phyloP scores from a whole-genome alignment of 257 asterid species.

The Capsicum pubescens region DNA sequence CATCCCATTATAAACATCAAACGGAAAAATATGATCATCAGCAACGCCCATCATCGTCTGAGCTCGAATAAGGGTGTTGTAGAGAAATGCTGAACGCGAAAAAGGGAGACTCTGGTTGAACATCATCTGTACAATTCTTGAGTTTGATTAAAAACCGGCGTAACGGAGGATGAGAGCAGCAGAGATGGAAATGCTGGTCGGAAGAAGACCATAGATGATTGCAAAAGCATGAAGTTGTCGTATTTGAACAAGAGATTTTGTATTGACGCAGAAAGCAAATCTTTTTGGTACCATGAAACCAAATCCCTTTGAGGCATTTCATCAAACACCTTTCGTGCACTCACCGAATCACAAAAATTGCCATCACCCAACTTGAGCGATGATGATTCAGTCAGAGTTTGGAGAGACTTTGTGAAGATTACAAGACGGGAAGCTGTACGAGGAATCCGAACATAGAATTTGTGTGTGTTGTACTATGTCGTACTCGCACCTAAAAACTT shows the following conservation, averaged over 20 bases:
- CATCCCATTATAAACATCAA: slow-evolving; percentile 58
- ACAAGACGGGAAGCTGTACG: too few relatives aligned
- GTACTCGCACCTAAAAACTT: too few relatives aligned
- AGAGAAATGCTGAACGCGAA: slow-evolving; percentile 66
- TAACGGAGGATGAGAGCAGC: slow-evolving; percentile 77
- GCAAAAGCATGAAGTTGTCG: slow-evolving; percentile 66
- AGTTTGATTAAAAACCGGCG: slow-evolving; percentile 48
- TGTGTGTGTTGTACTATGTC: too few relatives aligned
- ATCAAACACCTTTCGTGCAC: too few relatives aligned
- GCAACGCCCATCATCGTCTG: slow-evolving; percentile 35
- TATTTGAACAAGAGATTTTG: slow-evolving; percentile 53
- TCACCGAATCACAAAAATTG: too few relatives aligned
- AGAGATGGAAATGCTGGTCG: slow-evolving; percentile 61
- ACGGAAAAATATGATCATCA: slow-evolving; percentile 29
- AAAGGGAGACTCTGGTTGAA: slow-evolving; percentile 48
- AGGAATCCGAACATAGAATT: too few relatives aligned
- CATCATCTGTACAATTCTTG: slow-evolving; percentile 37
- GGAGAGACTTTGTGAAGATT: too few relatives aligned
- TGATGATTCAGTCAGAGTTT: too few relatives aligned
- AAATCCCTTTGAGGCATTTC: too few relatives aligned
- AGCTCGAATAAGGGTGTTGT: slow-evolving; percentile 71
- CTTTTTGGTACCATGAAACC: too few relatives aligned
- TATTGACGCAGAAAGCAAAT: slow-evolving; percentile 53
- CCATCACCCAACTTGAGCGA: too few relatives aligned
- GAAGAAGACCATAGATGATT: slow-evolving; percentile 56